These are phyloP conservation scores for Cyclospora cayetanensis DNA, from an alignment of 169 alveolate species.

Conservation along the genomic window DNA sequence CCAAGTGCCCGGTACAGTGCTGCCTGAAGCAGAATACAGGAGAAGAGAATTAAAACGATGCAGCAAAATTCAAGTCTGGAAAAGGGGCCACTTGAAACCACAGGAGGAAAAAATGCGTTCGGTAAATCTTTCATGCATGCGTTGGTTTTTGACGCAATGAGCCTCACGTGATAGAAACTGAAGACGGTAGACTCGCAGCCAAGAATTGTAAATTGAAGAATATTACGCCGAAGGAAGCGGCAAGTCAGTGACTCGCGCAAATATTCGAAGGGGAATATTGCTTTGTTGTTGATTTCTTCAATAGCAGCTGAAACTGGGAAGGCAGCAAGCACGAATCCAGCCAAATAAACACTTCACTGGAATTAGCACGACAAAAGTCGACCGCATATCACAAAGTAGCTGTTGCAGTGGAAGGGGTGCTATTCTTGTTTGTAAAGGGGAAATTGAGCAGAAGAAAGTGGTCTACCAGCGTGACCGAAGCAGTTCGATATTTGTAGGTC, in stretches of 20 bases:
- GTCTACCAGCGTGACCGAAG: constrained; percentile 35
- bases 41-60: not conserved
- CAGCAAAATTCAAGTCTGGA: not conserved
- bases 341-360: too few species aligned
- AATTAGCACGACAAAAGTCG: too few species aligned
- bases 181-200: constrained; percentile 35
- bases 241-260: constrained; percentile 1
- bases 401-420: too few species aligned
- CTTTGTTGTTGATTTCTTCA: not conserved
- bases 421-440: too few species aligned
- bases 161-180: constrained; percentile 39
- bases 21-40: not conserved
- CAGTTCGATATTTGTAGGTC: constrained; percentile 38
- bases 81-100: too few species aligned
- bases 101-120: too few species aligned
- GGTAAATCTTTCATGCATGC: too few species aligned
- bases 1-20: constrained; percentile 47
- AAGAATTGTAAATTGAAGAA: not conserved
- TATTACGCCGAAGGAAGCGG: constrained; percentile 60
- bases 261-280: not conserved
- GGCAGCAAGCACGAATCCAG: too few species aligned
- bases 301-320: constrained; percentile 20
- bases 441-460: too few species aligned
- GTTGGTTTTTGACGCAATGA: too few species aligned
- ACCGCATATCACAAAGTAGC: too few species aligned